Evolutionary conservation across 148 eudicot genomes (phyloP), one percentile per base, ranked within the genome.

Genomic region (Nepenthes mirabilis): DNA sequence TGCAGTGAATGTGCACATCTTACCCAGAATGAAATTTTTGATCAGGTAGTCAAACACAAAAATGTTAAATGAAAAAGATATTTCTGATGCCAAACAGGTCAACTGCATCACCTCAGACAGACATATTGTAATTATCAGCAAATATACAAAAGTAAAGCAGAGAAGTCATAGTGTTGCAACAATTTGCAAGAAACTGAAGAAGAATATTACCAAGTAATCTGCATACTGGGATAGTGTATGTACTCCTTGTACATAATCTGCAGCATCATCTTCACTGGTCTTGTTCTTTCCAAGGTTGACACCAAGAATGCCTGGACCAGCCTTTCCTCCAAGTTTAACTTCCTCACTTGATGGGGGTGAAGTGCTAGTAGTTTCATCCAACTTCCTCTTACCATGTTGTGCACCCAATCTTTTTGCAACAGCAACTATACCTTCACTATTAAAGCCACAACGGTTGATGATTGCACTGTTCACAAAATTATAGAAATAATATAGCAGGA

Each of bases 161-260:
- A 55, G 2, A 32, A 55, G 9, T 12, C 47, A 58, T 37, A 43
- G 33, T 48, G 23, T 23, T 23, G 23, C 23, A 23, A 23, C 36
- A 58, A 52, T 34, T 5, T n/a, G 35, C 9, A 35, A 50, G 9
- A 55, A 37, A 57, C 45, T 2, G 11, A 6, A 59, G 13, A 53
- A 43, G 11, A 14, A 52, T 14, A 6, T 13, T 80, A 93, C 99
- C 99, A 93, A 82, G 82, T 93, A 93, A 76, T 93, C 99, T 45
- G 99, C 99, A 81, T 93, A 93, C 68, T 89, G 99, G 14, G 99
- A 93, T 68, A 93, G 77, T 32, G 99, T 93, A 76, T 93, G 99
- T 51, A 93, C 99, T 68, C 99, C 99, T 80, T 89, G 99, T 43
- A 93, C 99, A 77, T 93, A 93, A 83, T 93, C 99, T 52, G 84